These are phyloP conservation scores for Arthrobotrys sinensis DNA, from an alignment of 2,329 filamentous ascomycete genomes.

Conservation along the genomic window DNA sequence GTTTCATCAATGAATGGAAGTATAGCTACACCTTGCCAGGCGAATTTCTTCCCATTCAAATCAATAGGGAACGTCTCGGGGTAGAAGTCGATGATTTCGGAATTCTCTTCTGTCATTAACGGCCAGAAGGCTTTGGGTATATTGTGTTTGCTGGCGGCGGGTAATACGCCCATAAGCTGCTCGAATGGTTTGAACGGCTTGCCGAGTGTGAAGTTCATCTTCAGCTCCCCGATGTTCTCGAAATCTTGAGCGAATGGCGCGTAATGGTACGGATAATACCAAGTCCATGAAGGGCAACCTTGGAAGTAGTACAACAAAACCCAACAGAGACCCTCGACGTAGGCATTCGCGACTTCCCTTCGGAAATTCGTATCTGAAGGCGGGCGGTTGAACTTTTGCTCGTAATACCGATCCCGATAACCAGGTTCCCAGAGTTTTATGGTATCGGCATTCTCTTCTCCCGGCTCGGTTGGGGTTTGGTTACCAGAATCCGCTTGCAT, in stretches of 20 bases:
- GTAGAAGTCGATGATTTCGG: conserved; percentile 97
- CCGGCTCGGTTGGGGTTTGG: conserved; percentile 68
- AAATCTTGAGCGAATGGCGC: conserved; percentile 98
- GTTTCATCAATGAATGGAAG: conserved; percentile 97
- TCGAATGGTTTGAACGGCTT: conserved; percentile 92
- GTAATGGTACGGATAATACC: conserved; percentile 99
- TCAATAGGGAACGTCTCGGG: conserved; percentile 94
- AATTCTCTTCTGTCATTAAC: conserved; percentile 89
- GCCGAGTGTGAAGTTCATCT: conserved; percentile 86
- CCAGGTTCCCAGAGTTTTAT: conserved; percentile 94
- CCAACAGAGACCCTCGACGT: conserved; percentile 95
- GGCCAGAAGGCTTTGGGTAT: conserved; percentile 89
- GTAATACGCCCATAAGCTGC: conserved; percentile 97
- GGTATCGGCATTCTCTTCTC: conserved; percentile 75
- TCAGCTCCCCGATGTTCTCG: conserved; percentile 82
- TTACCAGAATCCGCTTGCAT: conserved; percentile 75
- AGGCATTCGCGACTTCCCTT: conserved; percentile 91
- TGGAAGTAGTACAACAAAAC: conserved; percentile 98
- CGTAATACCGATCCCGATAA: conserved; percentile 95
- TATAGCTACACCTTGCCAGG: conserved; percentile 95
- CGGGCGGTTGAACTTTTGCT: conserved; percentile 92
- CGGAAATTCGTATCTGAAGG: conserved; percentile 85
- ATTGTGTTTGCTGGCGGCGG: conserved; percentile 85
- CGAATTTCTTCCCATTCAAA: conserved; percentile 97
- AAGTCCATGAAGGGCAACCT: conserved; percentile 97